Evolutionary conservation across 148 eudicot species (phyloP).

Genomic region (Limonium bicolor): DNA sequence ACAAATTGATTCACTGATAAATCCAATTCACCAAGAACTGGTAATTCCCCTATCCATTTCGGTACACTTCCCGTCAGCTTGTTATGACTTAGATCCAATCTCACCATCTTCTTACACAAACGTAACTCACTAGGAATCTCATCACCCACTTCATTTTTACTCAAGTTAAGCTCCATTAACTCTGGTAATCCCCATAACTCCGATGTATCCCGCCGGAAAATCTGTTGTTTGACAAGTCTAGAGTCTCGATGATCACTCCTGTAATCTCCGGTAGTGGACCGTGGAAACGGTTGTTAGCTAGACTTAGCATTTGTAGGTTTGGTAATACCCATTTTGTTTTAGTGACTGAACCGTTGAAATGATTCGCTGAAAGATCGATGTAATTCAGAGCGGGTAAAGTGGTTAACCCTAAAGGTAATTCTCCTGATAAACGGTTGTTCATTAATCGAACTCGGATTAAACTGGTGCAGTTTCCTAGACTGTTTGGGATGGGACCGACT

Average conservation of each 20-base stretch:
- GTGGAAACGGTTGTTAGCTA: slow-evolving; percentile 40
- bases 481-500: slow-evolving; percentile 39
- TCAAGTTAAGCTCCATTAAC: slow-evolving; percentile 28
- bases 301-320: slow-evolving; percentile 59
- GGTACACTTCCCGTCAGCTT: slow-evolving; percentile 48
- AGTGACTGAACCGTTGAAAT: slow-evolving; percentile 29
- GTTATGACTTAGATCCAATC: slow-evolving; percentile 57
- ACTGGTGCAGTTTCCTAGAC: slow-evolving; percentile 38
- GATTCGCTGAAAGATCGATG: slow-evolving; percentile 56
- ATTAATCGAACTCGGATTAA: slow-evolving; percentile 51
- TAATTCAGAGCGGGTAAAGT: slow-evolving; percentile 40
- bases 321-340: slow-evolving; percentile 50
- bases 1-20: slow-evolving; percentile 46
- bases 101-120: slow-evolving; percentile 52
- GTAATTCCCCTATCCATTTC: slow-evolving; percentile 34
- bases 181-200: slow-evolving; percentile 30
- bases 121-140: slow-evolving; percentile 40
- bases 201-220: slow-evolving; percentile 39
- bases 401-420: slow-evolving; percentile 31
- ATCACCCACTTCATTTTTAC: slow-evolving; percentile 36
- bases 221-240: slow-evolving; percentile 55
- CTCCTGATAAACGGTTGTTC: slow-evolving; percentile 50
- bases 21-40: slow-evolving; percentile 70
- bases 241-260: slow-evolving; percentile 40
- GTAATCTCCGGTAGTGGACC: slow-evolving; percentile 45